Evolutionary conservation across 2,329 filamentous ascomycete species (phyloP).

Genomic region (Aquanectria penicillioides): DNA sequence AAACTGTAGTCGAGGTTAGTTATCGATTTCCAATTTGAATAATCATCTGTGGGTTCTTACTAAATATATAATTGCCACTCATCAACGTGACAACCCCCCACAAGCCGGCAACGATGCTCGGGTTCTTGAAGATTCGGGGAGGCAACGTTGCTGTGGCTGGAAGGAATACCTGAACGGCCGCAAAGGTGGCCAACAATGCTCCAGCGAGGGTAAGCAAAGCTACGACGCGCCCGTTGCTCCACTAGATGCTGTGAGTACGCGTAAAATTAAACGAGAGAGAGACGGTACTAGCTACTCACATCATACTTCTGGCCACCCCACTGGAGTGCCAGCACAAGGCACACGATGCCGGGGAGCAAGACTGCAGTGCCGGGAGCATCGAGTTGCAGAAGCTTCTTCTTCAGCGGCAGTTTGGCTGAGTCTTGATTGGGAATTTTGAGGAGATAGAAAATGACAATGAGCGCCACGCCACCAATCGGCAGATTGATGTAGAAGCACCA

Average conservation of each 20-base stretch:
- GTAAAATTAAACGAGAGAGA: not conserved
- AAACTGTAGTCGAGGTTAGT: constrained; percentile 36
- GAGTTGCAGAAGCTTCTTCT: constrained; percentile 56
- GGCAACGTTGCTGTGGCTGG: constrained; percentile 53
- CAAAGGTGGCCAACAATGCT: constrained; percentile 54
- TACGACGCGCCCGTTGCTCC: constrained; percentile 55
- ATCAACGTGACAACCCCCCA: too few relatives aligned
- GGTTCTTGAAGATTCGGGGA: constrained; percentile 52
- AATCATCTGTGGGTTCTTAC: too few relatives aligned
- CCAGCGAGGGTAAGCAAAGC: constrained; percentile 53
- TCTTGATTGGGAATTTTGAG: too few relatives aligned
- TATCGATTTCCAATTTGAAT: too few relatives aligned
- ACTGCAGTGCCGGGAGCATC: constrained; percentile 62
- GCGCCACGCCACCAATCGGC: constrained; percentile 45
- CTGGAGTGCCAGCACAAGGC: constrained; percentile 58
- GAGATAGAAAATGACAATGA: too few relatives aligned
- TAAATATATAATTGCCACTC: too few relatives aligned
- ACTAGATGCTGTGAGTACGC: constrained; percentile 36
- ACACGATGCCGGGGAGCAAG: constrained; percentile 62
- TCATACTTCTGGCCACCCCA: constrained; percentile 54
- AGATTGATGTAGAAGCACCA: constrained; percentile 51
- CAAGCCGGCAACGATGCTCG: constrained; percentile 50
- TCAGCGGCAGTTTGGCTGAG: too few relatives aligned
- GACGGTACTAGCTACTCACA: too few relatives aligned
- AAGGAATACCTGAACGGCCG: constrained; percentile 47